Conservation (phyloP, 805 yeast species). For the Wickerhamiella parazyma region DNA sequence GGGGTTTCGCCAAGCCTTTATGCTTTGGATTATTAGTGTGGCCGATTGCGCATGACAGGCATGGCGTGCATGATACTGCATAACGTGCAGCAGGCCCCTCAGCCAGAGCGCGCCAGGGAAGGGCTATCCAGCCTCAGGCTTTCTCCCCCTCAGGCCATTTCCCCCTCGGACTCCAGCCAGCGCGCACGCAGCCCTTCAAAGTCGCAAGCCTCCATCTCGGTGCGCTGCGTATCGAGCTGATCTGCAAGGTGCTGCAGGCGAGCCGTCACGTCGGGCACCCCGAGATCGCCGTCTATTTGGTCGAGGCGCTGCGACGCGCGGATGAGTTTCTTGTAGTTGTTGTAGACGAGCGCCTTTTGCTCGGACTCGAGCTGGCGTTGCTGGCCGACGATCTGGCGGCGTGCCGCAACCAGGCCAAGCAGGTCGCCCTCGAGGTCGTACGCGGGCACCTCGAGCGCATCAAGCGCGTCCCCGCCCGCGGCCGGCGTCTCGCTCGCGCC, state of each 20-base stretch:
- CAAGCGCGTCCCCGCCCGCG: slow-evolving; percentile 12
- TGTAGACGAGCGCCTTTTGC: slow-evolving; percentile 29
- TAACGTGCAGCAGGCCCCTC: too few species aligned
- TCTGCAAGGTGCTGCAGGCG: not conserved
- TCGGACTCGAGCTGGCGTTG: slow-evolving; percentile 25
- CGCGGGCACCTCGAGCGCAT: slow-evolving; percentile 16
- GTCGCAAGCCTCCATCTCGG: not conserved
- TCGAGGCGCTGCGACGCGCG: slow-evolving; percentile 25
- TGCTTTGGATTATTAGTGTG: too few species aligned
- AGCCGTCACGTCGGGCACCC: not conserved
- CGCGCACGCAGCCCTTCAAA: not conserved
- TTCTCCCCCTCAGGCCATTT: too few species aligned
- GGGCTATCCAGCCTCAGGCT: too few species aligned
- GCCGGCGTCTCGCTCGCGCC: too few species aligned
- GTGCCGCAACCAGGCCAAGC: slow-evolving; percentile 18
- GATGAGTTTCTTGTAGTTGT: slow-evolving; percentile 28
- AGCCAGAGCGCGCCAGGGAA: too few species aligned
- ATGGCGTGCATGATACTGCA: too few species aligned
- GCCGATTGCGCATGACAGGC: too few species aligned
- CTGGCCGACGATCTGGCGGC: slow-evolving; percentile 21
- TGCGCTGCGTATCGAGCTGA: not conserved
- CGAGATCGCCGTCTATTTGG: slow-evolving; percentile 11
- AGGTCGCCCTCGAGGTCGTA: slow-evolving; percentile 16
- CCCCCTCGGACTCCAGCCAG: too few species aligned
- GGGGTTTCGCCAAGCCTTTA: too few species aligned